Evolutionary conservation across 345 rosid species (phyloP).

Genomic region (Raphanus raphanistrum): DNA sequence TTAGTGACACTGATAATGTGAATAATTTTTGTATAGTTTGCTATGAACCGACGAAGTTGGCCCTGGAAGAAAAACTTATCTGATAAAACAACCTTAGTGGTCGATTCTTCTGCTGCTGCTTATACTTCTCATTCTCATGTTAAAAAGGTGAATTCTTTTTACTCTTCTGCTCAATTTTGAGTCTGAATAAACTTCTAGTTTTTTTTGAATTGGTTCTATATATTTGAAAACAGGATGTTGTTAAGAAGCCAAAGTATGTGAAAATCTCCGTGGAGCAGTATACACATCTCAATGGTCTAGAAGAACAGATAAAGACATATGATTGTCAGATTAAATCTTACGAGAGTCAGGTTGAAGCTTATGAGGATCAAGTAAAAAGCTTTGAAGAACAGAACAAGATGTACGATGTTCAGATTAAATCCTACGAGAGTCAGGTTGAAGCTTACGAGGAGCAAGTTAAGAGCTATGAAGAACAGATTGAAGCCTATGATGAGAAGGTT

Average conservation of each 20-base stretch:
- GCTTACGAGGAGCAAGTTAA: constrained; percentile 53
- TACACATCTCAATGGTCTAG: constrained; percentile 61
- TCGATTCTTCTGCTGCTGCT: constrained; percentile 45
- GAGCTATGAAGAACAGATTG: constrained; percentile 58
- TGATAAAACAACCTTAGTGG: constrained; percentile 48
- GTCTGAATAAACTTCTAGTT: background rate
- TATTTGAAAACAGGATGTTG: constrained; percentile 47
- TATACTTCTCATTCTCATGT: constrained; percentile 36
- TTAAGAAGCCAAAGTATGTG: constrained; percentile 70
- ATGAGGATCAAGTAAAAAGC: constrained; percentile 53
- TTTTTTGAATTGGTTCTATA: background rate
- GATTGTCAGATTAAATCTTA: constrained; percentile 50
- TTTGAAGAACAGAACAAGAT: constrained; percentile 46
- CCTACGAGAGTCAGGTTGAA: constrained; percentile 52
- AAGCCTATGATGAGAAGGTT: constrained; percentile 45
- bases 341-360: constrained; percentile 50
- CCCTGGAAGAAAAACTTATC: constrained; percentile 92
- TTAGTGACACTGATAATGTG: constrained; percentile 8
- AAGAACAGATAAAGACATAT: constrained; percentile 38
- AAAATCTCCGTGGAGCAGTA: constrained; percentile 86
- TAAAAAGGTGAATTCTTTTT: constrained; percentile 21
- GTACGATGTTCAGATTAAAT: constrained; percentile 49
- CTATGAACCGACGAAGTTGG: constrained; percentile 88
- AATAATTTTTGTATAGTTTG: constrained; percentile 12
- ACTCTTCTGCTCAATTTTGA: background rate